Base-by-base conservation (phyloP, 208 protist genomes). In the Trypanosoma conorhini region DNA sequence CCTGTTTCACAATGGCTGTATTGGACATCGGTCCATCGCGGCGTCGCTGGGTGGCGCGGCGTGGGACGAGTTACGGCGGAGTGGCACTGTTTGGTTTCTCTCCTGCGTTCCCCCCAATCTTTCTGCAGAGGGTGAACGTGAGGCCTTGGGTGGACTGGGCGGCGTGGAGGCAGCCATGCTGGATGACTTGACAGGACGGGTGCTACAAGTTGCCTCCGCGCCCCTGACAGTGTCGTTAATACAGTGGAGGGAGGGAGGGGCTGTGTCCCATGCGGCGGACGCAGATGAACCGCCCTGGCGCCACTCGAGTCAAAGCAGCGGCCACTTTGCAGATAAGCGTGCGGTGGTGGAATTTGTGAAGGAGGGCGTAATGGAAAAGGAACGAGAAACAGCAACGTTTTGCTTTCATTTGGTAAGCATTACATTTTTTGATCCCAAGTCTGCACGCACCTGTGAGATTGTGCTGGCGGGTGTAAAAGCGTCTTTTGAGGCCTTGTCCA, bases 361-460 rank as follows among this genome's bases (percentile, higher is more conserved):
- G 21, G 21, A 40, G 22, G 31, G n/a, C 28, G 13, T 59, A 33
- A 22, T 0, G 24, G 33, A 65, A 24, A 24, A 3, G 12, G 3
- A 33, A 13, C 22, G 46, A 19, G 12, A 28, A 51, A 7, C 24
- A 22, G 38, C 46, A 24, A 26, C 24, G 31, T 72, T 72, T 31
- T 38, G 22, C 8, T 72, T 72, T 72, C 38, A 17, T 57, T 48
- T 72, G 5, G 58, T 72, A 35, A 72, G 67, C 46, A n/a, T 72
- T 28, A 60, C 67, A 8, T 72, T 72, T 50, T 28, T 44, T 46
- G 58, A 64, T 59, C 30, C 67, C 1, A 38, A 5, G 30, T 60
- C 40, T 21, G 31, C 56, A 46, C 22, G 58, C 26, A 72, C 5
- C 17, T 60, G n/a, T 51, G 67, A 72, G 42, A 58, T 72, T 56